Percentiles rank a stretch among this genome's conserved stretches.
phyloP scores from a whole-genome alignment of 768 basidiomycete genomes.

The Hemileccinum rubropunctum region DNA sequence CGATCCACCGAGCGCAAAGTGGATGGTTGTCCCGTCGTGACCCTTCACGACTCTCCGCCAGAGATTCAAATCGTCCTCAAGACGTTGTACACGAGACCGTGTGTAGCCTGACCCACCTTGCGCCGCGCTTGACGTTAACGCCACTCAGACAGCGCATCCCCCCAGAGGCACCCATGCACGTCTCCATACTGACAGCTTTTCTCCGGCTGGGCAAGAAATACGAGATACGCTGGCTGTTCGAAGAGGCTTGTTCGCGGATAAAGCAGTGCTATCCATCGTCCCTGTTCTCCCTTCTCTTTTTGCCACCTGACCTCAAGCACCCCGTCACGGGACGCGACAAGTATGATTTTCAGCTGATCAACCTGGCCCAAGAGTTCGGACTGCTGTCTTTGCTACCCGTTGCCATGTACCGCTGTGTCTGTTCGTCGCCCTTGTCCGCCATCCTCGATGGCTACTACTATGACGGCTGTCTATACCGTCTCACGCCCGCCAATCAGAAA shows the following conservation, averaged over 20 bases:
- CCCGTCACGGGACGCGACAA: constrained; percentile 23
- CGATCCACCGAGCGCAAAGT: constrained; percentile 12
- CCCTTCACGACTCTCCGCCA: constrained; percentile 15
- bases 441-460: constrained; percentile 26
- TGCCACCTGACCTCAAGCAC: constrained; percentile 19
- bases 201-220: constrained; percentile 25
- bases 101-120: constrained; percentile 8
- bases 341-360: constrained; percentile 26
- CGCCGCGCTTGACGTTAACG: constrained; percentile 5
- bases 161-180: constrained; percentile 14
- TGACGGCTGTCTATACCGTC: constrained; percentile 13
- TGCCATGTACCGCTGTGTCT: constrained; percentile 24
- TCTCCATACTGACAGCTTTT: constrained; percentile 21
- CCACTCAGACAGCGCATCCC: constrained; percentile 21
- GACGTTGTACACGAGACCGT: constrained; percentile 22
- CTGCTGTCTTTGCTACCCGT: constrained; percentile 22
- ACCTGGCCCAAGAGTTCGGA: constrained; percentile 22
- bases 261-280: constrained; percentile 24
- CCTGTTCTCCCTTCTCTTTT: constrained; percentile 23
- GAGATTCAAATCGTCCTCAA: constrained; percentile 28
- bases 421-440: constrained; percentile 15
- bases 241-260: constrained; percentile 21
- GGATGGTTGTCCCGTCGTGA: constrained; percentile 25
- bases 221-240: constrained; percentile 21
- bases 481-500: constrained; percentile 22